Percentiles rank a stretch among this genome's conserved stretches.
Evolutionary conservation across 2,329 filamentous ascomycete species (phyloP).

Genomic region (Aspergillus fischeri): DNA sequence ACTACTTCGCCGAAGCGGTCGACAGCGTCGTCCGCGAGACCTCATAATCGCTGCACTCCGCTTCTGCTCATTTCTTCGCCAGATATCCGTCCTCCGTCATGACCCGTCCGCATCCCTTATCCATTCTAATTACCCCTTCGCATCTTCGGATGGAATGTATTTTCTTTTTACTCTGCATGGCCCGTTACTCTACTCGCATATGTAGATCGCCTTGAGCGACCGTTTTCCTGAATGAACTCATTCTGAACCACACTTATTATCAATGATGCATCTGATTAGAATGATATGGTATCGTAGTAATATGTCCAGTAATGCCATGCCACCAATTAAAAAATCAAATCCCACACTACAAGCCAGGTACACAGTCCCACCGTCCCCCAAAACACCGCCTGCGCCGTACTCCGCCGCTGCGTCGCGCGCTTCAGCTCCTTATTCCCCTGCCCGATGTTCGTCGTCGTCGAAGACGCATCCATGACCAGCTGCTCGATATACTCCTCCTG

Average conservation of each 20-base stretch:
- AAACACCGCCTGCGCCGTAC: conserved; percentile 72
- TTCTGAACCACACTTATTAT: neutral
- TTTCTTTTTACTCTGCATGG: neutral
- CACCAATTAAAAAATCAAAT: conserved; percentile 55
- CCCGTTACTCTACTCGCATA: neutral
- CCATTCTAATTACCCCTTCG: conserved; percentile 1
- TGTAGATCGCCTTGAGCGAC: neutral
- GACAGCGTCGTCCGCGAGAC: conserved; percentile 68
- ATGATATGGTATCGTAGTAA: neutral
- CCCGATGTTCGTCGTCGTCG: conserved; percentile 80
- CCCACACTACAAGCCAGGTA: conserved; percentile 71
- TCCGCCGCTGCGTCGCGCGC: conserved; percentile 68
- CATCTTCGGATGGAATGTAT: neutral
- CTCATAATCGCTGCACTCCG: conserved; percentile 13
- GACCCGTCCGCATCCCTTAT: neutral
- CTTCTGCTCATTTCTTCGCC: conserved; percentile 1
- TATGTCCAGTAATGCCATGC: neutral
- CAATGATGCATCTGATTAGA: neutral
- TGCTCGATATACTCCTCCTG: conserved; percentile 89
- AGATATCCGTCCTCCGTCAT: conserved; percentile 5
- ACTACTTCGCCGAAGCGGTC: conserved; percentile 87
- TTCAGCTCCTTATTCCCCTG: conserved; percentile 89
- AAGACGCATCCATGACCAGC: conserved; percentile 75
- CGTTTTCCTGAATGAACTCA: neutral
- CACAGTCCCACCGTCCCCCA: conserved; percentile 75